Base-by-base conservation (phyloP, 441 rosid species). In the Euphorbia celastroides region DNA sequence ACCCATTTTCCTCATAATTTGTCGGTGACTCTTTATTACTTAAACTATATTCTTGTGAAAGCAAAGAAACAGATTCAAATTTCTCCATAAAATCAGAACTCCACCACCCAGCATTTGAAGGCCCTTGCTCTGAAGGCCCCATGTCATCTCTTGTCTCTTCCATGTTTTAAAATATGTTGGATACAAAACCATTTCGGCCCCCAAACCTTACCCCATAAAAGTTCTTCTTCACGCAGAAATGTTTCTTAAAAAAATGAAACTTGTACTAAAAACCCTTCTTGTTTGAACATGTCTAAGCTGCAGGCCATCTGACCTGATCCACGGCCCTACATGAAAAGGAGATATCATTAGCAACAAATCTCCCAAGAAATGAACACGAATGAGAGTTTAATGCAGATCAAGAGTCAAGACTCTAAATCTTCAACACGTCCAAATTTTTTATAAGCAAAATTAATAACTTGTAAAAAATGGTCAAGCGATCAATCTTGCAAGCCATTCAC, bases 81-180 rank as follows among this genome's bases (percentile, higher is more conserved):
- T 78, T 89, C 72, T 89, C 97, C 65, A 88, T 76, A 77, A 87
- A 87, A 75, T 89, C 98, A 67, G 90, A 82, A 78, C 92, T 80
- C 97, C 98, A 92, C 89, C 90, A 88, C 61, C 82, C 68, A 79
- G 81, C 78, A 82, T 71, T 84, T 55, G 92, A 74, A 88, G 85
- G 77, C 71, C 89, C 96, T 70, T 80, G 89, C 75, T 83, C 96
- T 76, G 86, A 70, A 71, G 88, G 75, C 73, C 91, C 88, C 17
- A 82, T 74, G 77, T 83, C 90, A 80, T 89, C 90, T 80, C 84
- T 81, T 50, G 82, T 75, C 79, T 92, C 94, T 81, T 85, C 98
- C 99, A 94, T 94, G 64, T 79, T 78, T 77, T 82, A 71, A 76
- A 65, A 73, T 68, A 70, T 74, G 71, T 86, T 72, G 81, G 58